Evolutionary conservation across 345 rosid genomes (phyloP), one percentile per base, ranked within the genome.

Genomic region (Turnera subulata): DNA sequence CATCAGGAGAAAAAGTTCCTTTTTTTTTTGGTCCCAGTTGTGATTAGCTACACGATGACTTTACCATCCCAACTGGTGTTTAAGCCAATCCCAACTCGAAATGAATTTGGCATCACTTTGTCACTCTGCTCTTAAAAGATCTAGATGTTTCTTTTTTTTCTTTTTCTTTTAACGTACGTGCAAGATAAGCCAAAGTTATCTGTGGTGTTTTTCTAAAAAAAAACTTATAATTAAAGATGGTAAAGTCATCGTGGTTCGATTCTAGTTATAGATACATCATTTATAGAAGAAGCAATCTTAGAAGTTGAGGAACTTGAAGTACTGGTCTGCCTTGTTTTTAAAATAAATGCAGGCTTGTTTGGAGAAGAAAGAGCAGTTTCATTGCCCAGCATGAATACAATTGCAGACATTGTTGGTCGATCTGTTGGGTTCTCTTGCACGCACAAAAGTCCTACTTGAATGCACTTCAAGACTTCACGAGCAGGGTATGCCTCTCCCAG

Each of bases 381-480:
- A 23, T 49, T 23, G 11, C 25, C 53, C 19, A 23, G 10, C 62
- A 58, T 58, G 40, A 58, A 58, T 3, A 58, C 43, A 1, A 32
- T 23, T 16, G 37, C 15, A 9, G 53, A 58, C 52, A 58, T 58
- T 14, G 12, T 25, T 21, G 52, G 62, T 13, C 62, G 26, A 42
- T 56, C 59, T 40, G 23, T 18, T 15, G 61, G 29, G n/a, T 0
- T 6, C 24, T 56, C 61, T 13, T 56, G 61, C 8, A 25, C 61
- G 6, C 61, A 56, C 20, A 56, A 24, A 24, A 56, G 50, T 0
- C 50, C 50, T 13, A 56, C 20, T 13, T 56, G 61, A 21, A 56
- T 38, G 39, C 16, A 56, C 18, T 32, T 43, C 50, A 43, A 23
- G 3, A 44, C 22, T 14, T 42, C 50, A 15, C 5, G 6, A 4